These are phyloP conservation scores for Daedaleopsis sinensis DNA, from an alignment of 768 basidiomycete species.

Conservation along the genomic window DNA sequence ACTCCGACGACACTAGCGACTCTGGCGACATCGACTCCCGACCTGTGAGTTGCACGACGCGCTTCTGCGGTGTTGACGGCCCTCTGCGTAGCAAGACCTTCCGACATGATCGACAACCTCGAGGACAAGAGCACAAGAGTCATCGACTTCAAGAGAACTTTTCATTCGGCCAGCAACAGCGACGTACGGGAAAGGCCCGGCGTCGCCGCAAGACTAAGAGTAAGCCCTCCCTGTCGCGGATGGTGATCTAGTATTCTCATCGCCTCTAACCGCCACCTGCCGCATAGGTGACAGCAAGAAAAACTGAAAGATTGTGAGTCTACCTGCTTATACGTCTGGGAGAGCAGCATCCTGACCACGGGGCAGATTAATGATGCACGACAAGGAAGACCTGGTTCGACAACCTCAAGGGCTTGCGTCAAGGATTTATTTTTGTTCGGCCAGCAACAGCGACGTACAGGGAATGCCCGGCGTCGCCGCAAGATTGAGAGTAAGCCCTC, in stretches of 20 bases:
- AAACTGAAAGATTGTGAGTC: background rate
- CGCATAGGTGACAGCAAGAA: background rate
- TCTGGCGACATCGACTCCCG: too few species aligned
- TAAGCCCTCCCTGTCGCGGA: background rate
- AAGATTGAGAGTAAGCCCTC: background rate
- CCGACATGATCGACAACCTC: constrained; percentile 4
- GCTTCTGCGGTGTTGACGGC: background rate
- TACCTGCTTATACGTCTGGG: background rate
- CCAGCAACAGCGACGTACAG: too few species aligned
- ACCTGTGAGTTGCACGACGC: background rate
- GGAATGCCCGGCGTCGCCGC: background rate
- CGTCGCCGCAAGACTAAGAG: background rate
- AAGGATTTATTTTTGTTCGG: too few species aligned
- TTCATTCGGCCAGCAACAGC: background rate
- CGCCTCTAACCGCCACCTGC: background rate
- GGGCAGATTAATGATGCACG: too few species aligned
- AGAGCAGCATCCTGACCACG: too few species aligned
- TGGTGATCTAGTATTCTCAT: background rate
- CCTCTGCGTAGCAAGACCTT: background rate
- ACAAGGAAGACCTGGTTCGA: too few species aligned
- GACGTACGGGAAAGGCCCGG: background rate
- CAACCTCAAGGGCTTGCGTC: too few species aligned
- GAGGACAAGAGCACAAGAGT: background rate
- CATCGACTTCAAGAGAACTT: background rate
- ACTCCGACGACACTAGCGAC: too few species aligned